Evolutionary conservation across 164 flowering plant genomes (phyloP).

Genomic region (Annona cherimola): DNA sequence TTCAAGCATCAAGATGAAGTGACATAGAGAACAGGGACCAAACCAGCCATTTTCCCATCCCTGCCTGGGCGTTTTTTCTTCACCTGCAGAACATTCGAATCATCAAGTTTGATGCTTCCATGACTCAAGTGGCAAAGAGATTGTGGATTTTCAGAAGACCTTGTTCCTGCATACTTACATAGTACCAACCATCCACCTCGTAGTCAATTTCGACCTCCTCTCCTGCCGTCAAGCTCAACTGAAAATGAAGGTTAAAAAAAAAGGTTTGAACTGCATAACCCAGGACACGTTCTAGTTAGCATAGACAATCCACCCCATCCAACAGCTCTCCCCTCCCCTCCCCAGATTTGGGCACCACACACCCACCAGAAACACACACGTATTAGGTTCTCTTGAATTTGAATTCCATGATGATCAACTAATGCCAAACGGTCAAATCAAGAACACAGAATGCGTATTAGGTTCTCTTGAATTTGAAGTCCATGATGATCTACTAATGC

Average conservation of each 20-base stretch:
- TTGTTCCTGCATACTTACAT: slow-evolving; percentile 49
- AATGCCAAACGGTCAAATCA: no score
- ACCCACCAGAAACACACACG: no score
- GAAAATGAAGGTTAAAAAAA: slow-evolving; percentile 23
- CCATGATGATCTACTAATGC: no score
- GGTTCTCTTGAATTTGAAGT: no score
- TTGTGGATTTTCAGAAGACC: not conserved
- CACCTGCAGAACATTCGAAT: slow-evolving; percentile 50
- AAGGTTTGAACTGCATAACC: not conserved
- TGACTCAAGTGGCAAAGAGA: not conserved
- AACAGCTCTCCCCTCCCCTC: no score
- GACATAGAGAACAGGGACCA: slow-evolving; percentile 93
- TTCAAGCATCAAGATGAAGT: slow-evolving; percentile 47
- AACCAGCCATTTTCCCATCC: slow-evolving; percentile 95
- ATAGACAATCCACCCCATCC: no score
- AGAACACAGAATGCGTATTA: no score
- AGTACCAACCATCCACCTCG: slow-evolving; percentile 99
- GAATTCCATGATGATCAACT: no score
- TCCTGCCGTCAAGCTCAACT: slow-evolving; percentile 91
- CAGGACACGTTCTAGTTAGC: not conserved
- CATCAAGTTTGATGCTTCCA: not conserved
- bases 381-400: no score
- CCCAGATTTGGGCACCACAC: no score
- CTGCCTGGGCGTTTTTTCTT: slow-evolving; percentile 96
- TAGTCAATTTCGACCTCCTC: slow-evolving; percentile 93